Conservation (phyloP, 345 rosid species). For the Euclidium syriacum region DNA sequence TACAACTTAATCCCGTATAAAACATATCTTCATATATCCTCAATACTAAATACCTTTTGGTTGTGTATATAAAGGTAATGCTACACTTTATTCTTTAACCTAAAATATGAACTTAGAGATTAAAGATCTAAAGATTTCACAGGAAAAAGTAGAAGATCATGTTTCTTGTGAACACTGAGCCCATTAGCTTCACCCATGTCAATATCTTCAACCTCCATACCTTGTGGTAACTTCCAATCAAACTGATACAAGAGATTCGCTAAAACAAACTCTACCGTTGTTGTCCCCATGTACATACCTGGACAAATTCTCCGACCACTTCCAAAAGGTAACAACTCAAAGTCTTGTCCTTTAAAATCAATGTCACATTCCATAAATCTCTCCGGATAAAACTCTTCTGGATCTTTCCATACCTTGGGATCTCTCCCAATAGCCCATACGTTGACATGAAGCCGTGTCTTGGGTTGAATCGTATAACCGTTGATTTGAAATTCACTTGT, state of each 20-base stretch:
- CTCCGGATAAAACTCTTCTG: conserved; percentile 35
- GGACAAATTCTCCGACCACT: conserved; percentile 41
- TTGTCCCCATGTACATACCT: conserved; percentile 24
- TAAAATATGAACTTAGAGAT: not conserved
- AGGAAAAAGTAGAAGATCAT: conserved; percentile 26
- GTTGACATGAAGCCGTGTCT: conserved; percentile 35
- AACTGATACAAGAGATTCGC: conserved; percentile 28
- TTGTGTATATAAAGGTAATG: not conserved
- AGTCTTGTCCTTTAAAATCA: conserved; percentile 33
- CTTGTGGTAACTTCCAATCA: conserved; percentile 36
- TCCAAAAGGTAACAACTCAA: conserved; percentile 29
- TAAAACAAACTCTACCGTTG: conserved; percentile 28
- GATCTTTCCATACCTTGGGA: conserved; percentile 28
- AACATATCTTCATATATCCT: too few species aligned
- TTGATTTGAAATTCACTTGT: conserved; percentile 19
- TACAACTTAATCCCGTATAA: too few species aligned
- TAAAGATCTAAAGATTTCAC: not conserved
- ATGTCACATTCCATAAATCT: conserved; percentile 30
- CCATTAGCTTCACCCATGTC: conserved; percentile 26
- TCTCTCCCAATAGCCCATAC: conserved; percentile 37
- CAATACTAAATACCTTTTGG: too few species aligned
- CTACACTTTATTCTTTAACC: not conserved
- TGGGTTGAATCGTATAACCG: conserved; percentile 29
- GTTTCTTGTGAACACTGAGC: conserved; percentile 21
- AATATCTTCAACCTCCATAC: not conserved